phyloP scores from a whole-genome alignment of 208 protist species.

The Entamoeba invadens region DNA sequence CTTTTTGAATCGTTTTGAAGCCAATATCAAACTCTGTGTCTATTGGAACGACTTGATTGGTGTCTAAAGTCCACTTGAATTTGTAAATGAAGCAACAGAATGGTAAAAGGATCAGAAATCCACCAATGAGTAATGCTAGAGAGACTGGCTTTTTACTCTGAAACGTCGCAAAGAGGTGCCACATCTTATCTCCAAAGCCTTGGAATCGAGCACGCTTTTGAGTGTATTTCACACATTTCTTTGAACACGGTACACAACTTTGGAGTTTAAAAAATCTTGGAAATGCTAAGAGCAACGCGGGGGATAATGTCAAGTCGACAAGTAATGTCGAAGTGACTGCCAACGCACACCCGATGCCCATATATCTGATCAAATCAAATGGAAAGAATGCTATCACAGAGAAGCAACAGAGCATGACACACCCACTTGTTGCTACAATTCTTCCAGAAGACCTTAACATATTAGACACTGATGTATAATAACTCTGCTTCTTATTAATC shows the following conservation, averaged over 20 bases:
- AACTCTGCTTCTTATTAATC: constrained; percentile 8
- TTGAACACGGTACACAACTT: neutral
- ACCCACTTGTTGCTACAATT: constrained; percentile 43
- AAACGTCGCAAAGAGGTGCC: neutral
- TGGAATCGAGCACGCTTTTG: neutral
- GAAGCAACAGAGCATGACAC: constrained; percentile 38
- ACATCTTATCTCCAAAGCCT: neutral
- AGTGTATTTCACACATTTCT: neutral
- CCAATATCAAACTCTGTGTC: neutral
- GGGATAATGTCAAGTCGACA: constrained; percentile 39
- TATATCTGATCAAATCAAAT: constrained; percentile 36
- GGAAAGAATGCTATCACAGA: constrained; percentile 39
- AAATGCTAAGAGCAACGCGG: constrained; percentile 43
- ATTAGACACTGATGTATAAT: constrained; percentile 21
- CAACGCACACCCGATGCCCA: constrained; percentile 37
- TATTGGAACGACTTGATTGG: neutral
- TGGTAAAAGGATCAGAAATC: neutral
- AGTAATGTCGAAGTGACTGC: constrained; percentile 31
- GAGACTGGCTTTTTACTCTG: neutral
- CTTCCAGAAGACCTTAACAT: constrained; percentile 29
- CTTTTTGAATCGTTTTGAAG: neutral
- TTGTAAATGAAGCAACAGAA: neutral
- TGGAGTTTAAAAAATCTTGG: constrained; percentile 36
- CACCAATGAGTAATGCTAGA: neutral
- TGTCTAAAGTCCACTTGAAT: constrained; percentile 13